Base-by-base conservation (phyloP, 306 rosid genomes). In the Trifolium repens region DNA sequence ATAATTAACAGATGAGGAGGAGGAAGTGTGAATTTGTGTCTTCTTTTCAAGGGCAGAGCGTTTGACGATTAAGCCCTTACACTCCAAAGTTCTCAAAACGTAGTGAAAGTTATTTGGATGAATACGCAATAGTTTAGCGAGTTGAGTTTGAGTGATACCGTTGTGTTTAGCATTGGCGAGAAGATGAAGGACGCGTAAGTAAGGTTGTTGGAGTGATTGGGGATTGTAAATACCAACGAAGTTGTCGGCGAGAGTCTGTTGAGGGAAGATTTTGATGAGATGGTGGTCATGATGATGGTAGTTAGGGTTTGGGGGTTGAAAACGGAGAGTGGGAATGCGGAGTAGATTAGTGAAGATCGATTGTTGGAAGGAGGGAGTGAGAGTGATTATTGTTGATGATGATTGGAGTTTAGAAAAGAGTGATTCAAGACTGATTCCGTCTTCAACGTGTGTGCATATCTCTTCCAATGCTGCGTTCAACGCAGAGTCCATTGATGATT, bases 101-200 rank as follows among this genome's bases (percentile, higher is more conserved):
- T 94, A 91, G 71, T 79, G 83, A 32, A 91, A 87, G 78, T 92
- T 91, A 60, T 72, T 90, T 5, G 85, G 83, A 77, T 89, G 89
- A 27, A 90, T 83, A 30, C 83, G 87, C 66, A 94, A 80, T 10
- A 84, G 89, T 69, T 91, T 91, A 13, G 88, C 89, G 68, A 94
- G 89, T 46, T 92, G 89, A 27, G 75, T 79, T 64, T 94, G 98
- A n/a, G 96, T 89, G 32, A 90, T 84, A 10, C 98, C 98, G 55
- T 88, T 80, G 43, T 71, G 43, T 73, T 89, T 87, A 35, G 91
- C 97, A 61, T 65, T 77, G 2, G 88, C 94, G 50, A 94, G 89
- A 19, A 88, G 96, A 76, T 82, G 84, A 43, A 91, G 96, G 17
- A 86, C 85, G 8, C 89, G 86, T 37, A 78, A 59, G 50, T 94